These are phyloP conservation scores for Davidsoniella eucalypti DNA, from an alignment of 2,329 filamentous ascomycete species.

Conservation along the genomic window DNA sequence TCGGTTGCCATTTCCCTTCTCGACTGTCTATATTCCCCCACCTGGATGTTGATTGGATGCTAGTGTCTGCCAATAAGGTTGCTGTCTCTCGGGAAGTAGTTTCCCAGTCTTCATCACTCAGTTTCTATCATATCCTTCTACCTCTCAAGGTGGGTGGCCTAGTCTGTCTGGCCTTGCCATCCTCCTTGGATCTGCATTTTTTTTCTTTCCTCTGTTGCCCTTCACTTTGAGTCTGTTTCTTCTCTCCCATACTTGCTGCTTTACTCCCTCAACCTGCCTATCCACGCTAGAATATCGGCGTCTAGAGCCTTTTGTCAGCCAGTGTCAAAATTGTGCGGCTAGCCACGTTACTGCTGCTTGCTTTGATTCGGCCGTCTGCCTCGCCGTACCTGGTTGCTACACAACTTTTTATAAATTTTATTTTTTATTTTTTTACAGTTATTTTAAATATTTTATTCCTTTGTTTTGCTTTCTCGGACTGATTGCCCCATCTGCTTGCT, in stretches of 20 bases:
- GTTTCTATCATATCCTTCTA: not conserved
- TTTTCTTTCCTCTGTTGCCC: not conserved
- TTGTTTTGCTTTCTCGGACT: not conserved
- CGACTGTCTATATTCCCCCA: no score
- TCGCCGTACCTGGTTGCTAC: not conserved
- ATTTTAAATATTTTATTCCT: not conserved
- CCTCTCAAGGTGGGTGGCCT: not conserved
- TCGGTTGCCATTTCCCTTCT: no score
- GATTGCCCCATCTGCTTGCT: not conserved
- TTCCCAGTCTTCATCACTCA: not conserved
- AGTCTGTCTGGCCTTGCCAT: conserved; percentile 1
- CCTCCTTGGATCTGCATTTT: not conserved
- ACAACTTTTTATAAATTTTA: not conserved
- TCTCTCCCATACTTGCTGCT: not conserved
- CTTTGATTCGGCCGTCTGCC: not conserved
- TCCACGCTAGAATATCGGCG: no score
- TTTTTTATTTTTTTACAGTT: no score
- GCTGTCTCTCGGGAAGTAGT: not conserved
- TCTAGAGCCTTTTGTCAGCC: no score
- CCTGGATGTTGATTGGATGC: no score
- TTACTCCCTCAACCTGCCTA: no score
- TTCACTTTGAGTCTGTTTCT: not conserved
- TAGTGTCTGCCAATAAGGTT: no score
- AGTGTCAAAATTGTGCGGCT: no score
- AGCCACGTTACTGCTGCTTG: not conserved